A percentile compares a stretch with the other conserved stretches of the same genome.
Conservation (phyloP, 176 grass and related monocot genomes). For the Juncus effusus region DNA sequence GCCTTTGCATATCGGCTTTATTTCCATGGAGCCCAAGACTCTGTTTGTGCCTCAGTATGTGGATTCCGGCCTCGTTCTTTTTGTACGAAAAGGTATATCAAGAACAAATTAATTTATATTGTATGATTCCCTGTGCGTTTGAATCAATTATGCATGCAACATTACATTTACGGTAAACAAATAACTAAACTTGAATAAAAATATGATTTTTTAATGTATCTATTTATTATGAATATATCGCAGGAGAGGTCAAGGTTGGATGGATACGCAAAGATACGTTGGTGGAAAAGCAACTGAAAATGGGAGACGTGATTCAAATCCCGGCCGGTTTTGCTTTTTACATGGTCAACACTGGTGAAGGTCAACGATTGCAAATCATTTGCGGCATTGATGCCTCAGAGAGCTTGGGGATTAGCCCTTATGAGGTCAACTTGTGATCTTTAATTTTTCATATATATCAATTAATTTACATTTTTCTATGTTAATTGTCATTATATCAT, state of each 20-base stretch:
- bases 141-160: no score
- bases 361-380: constrained; percentile 67
- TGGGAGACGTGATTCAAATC: constrained; percentile 85
- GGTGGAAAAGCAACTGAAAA: constrained; percentile 74
- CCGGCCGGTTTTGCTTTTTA: constrained; percentile 78
- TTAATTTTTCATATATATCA: neutral
- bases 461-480: neutral
- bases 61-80: constrained; percentile 66
- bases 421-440: constrained; percentile 35
- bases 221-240: no score
- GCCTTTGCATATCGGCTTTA: constrained; percentile 74
- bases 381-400: constrained; percentile 83
- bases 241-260: constrained; percentile 71
- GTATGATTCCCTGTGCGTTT: no score
- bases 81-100: constrained; percentile 54
- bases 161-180: no score
- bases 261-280: constrained; percentile 62
- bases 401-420: constrained; percentile 49
- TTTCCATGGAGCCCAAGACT: constrained; percentile 85
- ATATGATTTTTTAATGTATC: no score
- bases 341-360: constrained; percentile 71
- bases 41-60: constrained; percentile 91
- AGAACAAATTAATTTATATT: constrained; percentile 10
- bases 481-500: neutral
- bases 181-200: no score